Evolutionary conservation across 2,329 filamentous ascomycete genomes (phyloP).

Genomic region (Ophiostoma ulmi): DNA sequence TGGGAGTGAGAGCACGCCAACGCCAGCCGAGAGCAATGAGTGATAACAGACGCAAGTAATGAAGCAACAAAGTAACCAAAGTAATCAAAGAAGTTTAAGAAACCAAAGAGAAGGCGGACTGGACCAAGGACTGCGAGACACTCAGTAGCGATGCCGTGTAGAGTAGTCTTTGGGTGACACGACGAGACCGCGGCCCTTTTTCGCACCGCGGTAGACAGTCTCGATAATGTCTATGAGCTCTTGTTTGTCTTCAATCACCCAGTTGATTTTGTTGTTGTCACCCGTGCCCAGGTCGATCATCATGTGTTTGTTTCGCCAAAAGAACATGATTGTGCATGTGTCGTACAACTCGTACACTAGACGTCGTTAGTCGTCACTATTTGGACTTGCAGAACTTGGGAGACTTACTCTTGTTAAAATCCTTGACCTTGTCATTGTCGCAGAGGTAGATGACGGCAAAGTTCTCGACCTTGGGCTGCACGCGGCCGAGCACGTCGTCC

Average conservation of each 20-base stretch:
- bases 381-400: conserved; percentile 32
- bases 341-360: conserved; percentile 72
- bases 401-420: conserved; percentile 64
- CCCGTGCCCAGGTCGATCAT: conserved; percentile 97
- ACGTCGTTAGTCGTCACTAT: conserved; percentile 49
- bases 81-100: background rate
- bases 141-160: conserved; percentile 62
- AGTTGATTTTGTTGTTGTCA: conserved; percentile 69
- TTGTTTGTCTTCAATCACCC: conserved; percentile 81
- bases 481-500: conserved; percentile 91
- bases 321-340: conserved; percentile 77
- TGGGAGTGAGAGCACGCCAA: background rate
- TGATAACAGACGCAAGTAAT: background rate
- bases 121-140: background rate
- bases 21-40: background rate
- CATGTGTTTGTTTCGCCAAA: conserved; percentile 98
- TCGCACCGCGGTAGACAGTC: conserved; percentile 95
- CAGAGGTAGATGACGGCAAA: conserved; percentile 90
- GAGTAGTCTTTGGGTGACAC: conserved; percentile 84
- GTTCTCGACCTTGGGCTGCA: conserved; percentile 90
- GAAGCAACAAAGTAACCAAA: background rate
- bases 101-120: background rate
- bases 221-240: conserved; percentile 98
- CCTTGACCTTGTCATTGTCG: conserved; percentile 82
- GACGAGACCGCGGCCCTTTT: conserved; percentile 94